Percentiles rank a stretch among this genome's conserved stretches.
Evolutionary conservation across 257 asterid species (phyloP).

Genomic region (Leonotis leonurus): DNA sequence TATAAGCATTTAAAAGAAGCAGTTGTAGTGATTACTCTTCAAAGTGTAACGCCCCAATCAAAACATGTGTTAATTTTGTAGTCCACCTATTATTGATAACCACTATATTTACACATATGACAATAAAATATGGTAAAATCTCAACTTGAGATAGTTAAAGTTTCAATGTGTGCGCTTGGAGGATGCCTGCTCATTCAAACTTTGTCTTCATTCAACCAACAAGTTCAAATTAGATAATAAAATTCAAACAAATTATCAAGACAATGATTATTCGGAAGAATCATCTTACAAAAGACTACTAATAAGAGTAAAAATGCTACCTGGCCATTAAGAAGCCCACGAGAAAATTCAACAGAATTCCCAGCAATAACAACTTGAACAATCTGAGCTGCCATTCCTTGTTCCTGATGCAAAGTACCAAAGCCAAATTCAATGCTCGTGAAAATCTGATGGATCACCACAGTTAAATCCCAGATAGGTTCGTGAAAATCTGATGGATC

Average conservation of each 20-base stretch:
- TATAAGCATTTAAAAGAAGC: not conserved
- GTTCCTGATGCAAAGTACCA: constrained; percentile 63
- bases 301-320: constrained; percentile 28
- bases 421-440: too few species aligned
- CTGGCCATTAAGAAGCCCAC: constrained; percentile 84
- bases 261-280: not conserved
- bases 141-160: too few species aligned
- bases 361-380: constrained; percentile 94
- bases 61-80: not conserved
- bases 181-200: not conserved
- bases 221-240: not conserved
- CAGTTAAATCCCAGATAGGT: not conserved
- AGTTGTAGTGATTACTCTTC: not conserved
- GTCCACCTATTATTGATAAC: not conserved
- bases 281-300: not conserved
- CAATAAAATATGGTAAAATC: not conserved
- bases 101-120: not conserved
- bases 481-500: constrained; percentile 13
- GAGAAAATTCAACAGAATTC: constrained; percentile 70
- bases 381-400: constrained; percentile 75
- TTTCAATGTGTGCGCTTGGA: not conserved
- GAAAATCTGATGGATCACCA: constrained; percentile 13
- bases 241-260: not conserved
- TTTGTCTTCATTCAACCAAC: constrained; percentile 1
- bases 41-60: too few species aligned